Evolutionary conservation across 352 stramenopile genomes (phyloP).

Genomic region (Blastocystis sp.): DNA sequence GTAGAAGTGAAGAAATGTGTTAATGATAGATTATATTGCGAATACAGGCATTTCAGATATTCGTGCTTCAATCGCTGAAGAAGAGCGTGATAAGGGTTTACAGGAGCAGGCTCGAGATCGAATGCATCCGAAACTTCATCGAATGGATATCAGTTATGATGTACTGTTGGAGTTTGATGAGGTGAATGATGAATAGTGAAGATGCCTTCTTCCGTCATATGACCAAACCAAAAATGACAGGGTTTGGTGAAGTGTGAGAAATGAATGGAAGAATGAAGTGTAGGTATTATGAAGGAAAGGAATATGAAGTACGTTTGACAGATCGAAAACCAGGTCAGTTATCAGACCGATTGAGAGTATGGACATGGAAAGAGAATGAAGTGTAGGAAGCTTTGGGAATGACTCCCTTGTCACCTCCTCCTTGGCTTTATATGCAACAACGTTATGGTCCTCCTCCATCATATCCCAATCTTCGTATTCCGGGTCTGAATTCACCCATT

Average conservation of each 20-base stretch:
- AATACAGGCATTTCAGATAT: constrained; percentile 83
- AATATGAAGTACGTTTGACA: constrained; percentile 83
- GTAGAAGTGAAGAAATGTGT: background rate
- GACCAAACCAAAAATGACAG: constrained; percentile 85
- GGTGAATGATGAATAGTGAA: constrained; percentile 65
- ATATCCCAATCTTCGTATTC: constrained; percentile 90
- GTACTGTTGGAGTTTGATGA: background rate
- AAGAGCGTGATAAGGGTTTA: constrained; percentile 62
- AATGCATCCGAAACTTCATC: constrained; percentile 86
- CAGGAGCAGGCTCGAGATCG: constrained; percentile 79
- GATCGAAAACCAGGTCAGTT: constrained; percentile 81
- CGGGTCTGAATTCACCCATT: constrained; percentile 90
- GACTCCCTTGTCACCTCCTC: constrained; percentile 79
- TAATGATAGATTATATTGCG: constrained; percentile 82
- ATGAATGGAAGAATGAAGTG: background rate
- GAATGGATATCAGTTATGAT: constrained; percentile 94
- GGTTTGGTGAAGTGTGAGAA: constrained; percentile 73
- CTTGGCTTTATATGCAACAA: constrained; percentile 96
- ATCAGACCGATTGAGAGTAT: constrained; percentile 67
- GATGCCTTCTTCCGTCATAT: constrained; percentile 97
- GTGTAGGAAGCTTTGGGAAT: constrained; percentile 84
- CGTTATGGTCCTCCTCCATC: constrained; percentile 88
- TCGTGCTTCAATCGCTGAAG: constrained; percentile 71
- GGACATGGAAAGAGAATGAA: constrained; percentile 50
- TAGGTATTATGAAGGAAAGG: constrained; percentile 86